Percentiles rank a stretch among this genome's conserved stretches.
These are phyloP conservation scores for Sporobolomyces pararoseus DNA, from an alignment of 768 basidiomycete genomes.

Conservation along the genomic window DNA sequence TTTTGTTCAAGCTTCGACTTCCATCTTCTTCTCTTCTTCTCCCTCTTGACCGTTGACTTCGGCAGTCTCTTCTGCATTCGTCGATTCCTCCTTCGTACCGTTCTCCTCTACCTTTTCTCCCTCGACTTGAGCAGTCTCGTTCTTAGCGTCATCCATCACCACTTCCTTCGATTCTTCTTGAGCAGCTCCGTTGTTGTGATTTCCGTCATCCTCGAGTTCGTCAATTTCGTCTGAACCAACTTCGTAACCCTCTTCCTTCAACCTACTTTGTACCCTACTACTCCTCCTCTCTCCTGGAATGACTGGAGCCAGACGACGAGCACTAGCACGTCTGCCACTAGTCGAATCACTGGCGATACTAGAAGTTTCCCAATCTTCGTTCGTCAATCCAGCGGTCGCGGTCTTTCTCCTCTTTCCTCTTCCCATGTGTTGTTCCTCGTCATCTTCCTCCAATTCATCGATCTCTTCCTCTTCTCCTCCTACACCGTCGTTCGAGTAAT, in stretches of 20 bases:
- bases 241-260: constrained; percentile 3
- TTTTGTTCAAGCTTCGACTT: not conserved
- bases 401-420: constrained; percentile 12
- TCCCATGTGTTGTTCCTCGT: not conserved
- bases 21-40: constrained; percentile 2
- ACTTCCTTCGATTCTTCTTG: not conserved
- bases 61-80: not conserved
- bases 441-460: constrained; percentile 5
- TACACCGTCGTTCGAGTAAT: constrained; percentile 9
- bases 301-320: not conserved
- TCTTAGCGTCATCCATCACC: not conserved
- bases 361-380: constrained; percentile 13
- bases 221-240: not conserved
- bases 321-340: not conserved
- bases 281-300: constrained; percentile 27
- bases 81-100: not conserved
- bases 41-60: not conserved
- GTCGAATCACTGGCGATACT: constrained; percentile 13
- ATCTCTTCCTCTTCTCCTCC: constrained; percentile 1
- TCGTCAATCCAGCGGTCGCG: not conserved
- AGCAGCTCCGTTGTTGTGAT: not conserved
- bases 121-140: not conserved
- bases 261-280: constrained; percentile 7
- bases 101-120: not conserved
- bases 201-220: not conserved